These are phyloP conservation scores for Microdochium trichocladiopsis DNA, from an alignment of 2,329 filamentous ascomycete species.

Conservation along the genomic window DNA sequence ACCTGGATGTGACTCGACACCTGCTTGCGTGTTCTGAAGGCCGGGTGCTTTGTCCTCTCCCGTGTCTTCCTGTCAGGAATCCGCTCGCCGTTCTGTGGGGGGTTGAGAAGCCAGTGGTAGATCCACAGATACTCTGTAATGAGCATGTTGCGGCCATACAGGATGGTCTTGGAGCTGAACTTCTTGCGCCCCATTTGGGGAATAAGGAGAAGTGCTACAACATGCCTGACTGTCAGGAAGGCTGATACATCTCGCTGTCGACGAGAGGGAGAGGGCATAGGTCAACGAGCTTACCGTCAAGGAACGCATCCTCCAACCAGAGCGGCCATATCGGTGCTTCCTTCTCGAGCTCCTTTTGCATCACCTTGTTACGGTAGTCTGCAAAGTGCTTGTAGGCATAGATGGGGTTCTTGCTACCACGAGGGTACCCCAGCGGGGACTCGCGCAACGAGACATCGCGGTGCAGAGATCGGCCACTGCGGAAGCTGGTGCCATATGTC, in stretches of 20 bases:
- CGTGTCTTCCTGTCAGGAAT: slow-evolving; percentile 38
- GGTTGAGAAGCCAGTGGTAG: slow-evolving; percentile 35
- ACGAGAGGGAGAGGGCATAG: too few species aligned
- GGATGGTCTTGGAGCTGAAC: slow-evolving; percentile 56
- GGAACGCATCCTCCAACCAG: slow-evolving; percentile 57
- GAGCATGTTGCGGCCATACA: slow-evolving; percentile 63
- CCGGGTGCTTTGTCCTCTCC: slow-evolving; percentile 19
- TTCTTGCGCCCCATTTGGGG: slow-evolving; percentile 61
- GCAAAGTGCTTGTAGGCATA: slow-evolving; percentile 56
- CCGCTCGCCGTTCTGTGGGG: slow-evolving; percentile 28
- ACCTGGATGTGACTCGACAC: slow-evolving; percentile 68
- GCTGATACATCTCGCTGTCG: too few species aligned
- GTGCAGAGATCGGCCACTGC: slow-evolving; percentile 22
- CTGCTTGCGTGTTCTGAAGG: slow-evolving; percentile 45
- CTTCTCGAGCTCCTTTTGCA: slow-evolving; percentile 52
- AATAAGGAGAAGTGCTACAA: slow-evolving; percentile 54
- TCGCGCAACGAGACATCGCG: slow-evolving; percentile 24
- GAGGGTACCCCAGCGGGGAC: slow-evolving; percentile 20
- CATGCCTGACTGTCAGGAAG: too few species aligned
- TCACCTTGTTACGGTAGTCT: slow-evolving; percentile 59
- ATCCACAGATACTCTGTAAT: slow-evolving; percentile 63
- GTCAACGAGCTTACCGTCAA: slow-evolving; percentile 46
- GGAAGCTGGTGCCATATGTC: slow-evolving; percentile 31
- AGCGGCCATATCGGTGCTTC: slow-evolving; percentile 56
- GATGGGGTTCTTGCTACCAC: slow-evolving; percentile 45